Conservation (phyloP, 768 basidiomycete species). For the Collybia nuda region DNA sequence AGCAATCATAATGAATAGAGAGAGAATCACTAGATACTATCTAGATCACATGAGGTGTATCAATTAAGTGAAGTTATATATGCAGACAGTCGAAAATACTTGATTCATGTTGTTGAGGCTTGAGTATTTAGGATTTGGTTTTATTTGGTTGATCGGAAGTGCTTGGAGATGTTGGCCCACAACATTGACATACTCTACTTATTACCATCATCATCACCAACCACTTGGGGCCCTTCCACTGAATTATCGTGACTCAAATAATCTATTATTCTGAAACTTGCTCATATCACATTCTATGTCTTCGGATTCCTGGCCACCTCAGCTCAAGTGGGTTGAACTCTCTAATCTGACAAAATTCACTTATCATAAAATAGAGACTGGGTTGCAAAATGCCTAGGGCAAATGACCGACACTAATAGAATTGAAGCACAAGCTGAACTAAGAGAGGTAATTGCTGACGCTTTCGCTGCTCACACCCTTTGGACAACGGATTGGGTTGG, state of each 20-base stretch:
- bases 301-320: conserved; percentile 78
- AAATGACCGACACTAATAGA: conserved; percentile 88
- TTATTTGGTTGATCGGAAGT: too few relatives aligned
- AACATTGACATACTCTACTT: background rate
- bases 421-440: conserved; percentile 89
- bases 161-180: background rate
- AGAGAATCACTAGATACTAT: background rate
- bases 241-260: background rate
- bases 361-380: conserved; percentile 65
- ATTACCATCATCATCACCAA: background rate
- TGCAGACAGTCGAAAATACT: too few relatives aligned
- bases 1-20: conserved; percentile 11
- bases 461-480: conserved; percentile 80
- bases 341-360: conserved; percentile 9
- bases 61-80: too few relatives aligned
- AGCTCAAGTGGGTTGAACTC: conserved; percentile 58
- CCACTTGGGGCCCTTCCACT: background rate
- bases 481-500: conserved; percentile 95
- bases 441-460: conserved; percentile 94
- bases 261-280: background rate
- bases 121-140: too few relatives aligned
- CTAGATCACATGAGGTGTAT: background rate
- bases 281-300: conserved; percentile 47
- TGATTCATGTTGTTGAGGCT: too few relatives aligned
- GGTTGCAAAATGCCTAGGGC: conserved; percentile 91